Conservation (phyloP, 2,329 filamentous ascomycete genomes). For the Fusarium temperatum region DNA sequence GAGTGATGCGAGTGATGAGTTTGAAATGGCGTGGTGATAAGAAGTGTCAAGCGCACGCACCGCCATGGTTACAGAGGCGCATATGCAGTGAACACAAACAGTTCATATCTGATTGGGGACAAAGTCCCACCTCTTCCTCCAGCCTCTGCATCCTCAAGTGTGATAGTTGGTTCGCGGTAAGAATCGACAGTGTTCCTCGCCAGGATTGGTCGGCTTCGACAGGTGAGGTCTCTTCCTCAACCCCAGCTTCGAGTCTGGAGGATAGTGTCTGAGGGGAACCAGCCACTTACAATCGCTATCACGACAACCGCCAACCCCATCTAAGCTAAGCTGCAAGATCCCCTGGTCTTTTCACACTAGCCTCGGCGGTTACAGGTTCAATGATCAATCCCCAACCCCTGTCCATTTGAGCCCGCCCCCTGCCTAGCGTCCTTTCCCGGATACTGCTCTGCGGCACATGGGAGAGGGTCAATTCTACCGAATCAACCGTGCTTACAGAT, state of each 20-base stretch:
- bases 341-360: slow-evolving; percentile 25
- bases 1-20: background rate
- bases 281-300: slow-evolving; percentile 22
- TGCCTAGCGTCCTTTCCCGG: background rate
- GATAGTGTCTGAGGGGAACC: slow-evolving; percentile 1
- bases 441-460: background rate
- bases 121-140: slow-evolving; percentile 2
- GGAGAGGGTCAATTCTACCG: background rate
- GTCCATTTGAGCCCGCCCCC: background rate
- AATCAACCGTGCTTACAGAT: background rate
- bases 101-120: background rate
- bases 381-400: background rate
- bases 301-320: slow-evolving; percentile 15
- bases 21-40: slow-evolving; percentile 27
- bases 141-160: slow-evolving; percentile 8
- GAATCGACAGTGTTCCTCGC: background rate
- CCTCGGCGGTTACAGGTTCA: slow-evolving; percentile 31
- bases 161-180: background rate
- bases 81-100: background rate
- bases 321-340: slow-evolving; percentile 14
- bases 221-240: slow-evolving; percentile 11
- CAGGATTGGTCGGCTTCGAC: background rate
- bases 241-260: background rate
- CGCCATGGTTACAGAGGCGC: background rate
- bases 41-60: background rate